Conservation (phyloP, 2,329 filamentous ascomycete genomes). For the Colletotrichum somersetense region DNA sequence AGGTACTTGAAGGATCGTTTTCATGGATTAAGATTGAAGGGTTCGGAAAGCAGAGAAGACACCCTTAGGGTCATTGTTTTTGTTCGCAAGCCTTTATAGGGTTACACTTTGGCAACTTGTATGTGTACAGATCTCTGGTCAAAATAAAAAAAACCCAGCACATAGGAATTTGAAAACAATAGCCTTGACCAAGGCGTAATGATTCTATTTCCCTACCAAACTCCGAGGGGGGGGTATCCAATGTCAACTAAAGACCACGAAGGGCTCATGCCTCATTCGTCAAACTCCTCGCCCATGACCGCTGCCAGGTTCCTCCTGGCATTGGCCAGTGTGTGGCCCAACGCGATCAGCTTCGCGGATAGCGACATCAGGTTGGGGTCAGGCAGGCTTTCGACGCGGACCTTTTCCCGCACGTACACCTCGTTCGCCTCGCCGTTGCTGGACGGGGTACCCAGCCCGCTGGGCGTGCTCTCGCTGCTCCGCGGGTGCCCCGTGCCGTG, state of each 20-base stretch:
- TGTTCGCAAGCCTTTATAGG: not conserved
- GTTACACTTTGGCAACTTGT: conserved; percentile 22
- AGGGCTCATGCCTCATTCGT: conserved; percentile 45
- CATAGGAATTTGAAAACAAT: conserved; percentile 37
- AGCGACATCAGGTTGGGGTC: conserved; percentile 89
- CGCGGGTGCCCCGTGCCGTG: conserved; percentile 32
- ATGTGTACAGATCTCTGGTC: conserved; percentile 35
- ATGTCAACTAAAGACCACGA: conserved; percentile 14
- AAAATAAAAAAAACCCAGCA: conserved; percentile 25
- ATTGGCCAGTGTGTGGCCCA: conserved; percentile 79
- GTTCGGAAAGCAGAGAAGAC: not conserved
- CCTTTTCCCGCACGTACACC: conserved; percentile 90
- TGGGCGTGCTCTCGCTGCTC: conserved; percentile 25
- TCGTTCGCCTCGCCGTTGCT: conserved; percentile 58
- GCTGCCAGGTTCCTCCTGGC: conserved; percentile 79
- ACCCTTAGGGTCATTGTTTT: not conserved
- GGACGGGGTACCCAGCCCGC: conserved; percentile 32
- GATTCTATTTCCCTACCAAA: conserved; percentile 5
- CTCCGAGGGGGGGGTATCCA: conserved; percentile 45
- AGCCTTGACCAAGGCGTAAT: not conserved
- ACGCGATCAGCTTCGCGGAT: conserved; percentile 83
- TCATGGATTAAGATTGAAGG: not conserved
- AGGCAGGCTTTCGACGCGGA: conserved; percentile 83
- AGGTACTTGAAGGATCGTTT: not conserved
- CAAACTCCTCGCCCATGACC: conserved; percentile 76